Evolutionary conservation across 169 alveolate species (phyloP).

Genomic region (Ichthyophthirius multifiliis): DNA sequence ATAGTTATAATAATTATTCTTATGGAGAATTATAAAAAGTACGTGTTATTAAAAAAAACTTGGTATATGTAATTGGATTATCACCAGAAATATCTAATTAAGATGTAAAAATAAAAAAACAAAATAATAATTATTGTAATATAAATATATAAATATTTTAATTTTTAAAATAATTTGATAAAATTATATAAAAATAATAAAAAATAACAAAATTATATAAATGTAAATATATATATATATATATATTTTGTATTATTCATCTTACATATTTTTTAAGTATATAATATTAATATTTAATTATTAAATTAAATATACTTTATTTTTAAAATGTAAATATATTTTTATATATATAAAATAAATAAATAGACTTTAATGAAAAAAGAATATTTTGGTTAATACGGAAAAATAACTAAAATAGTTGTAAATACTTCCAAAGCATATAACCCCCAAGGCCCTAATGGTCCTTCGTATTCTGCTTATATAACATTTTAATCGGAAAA

Average conservation of each 20-base stretch:
- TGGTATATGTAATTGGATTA: constrained; percentile 73
- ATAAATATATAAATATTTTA: no score
- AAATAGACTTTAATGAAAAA: constrained; percentile 30
- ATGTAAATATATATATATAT: no score
- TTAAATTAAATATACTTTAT: no score
- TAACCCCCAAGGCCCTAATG: constrained; percentile 33
- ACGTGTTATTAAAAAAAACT: constrained; percentile 66
- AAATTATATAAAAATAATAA: no score
- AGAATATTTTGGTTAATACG: constrained; percentile 77
- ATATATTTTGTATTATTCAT: no score
- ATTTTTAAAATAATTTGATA: no score
- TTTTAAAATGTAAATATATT: background rate
- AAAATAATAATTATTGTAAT: no score
- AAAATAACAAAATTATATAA: no score
- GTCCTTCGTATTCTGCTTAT: constrained; percentile 65
- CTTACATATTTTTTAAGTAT: no score
- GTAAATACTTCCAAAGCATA: constrained; percentile 67
- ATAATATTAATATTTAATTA: no score
- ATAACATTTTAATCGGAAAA: constrained; percentile 56
- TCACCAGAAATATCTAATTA: constrained; percentile 48
- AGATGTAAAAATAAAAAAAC: background rate
- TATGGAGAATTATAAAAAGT: constrained; percentile 5
- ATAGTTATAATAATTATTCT: background rate
- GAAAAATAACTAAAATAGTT: constrained; percentile 61
- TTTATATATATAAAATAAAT: no score